These are phyloP conservation scores for Tricholoma matsutake DNA, from an alignment of 768 basidiomycete genomes.

Conservation along the genomic window DNA sequence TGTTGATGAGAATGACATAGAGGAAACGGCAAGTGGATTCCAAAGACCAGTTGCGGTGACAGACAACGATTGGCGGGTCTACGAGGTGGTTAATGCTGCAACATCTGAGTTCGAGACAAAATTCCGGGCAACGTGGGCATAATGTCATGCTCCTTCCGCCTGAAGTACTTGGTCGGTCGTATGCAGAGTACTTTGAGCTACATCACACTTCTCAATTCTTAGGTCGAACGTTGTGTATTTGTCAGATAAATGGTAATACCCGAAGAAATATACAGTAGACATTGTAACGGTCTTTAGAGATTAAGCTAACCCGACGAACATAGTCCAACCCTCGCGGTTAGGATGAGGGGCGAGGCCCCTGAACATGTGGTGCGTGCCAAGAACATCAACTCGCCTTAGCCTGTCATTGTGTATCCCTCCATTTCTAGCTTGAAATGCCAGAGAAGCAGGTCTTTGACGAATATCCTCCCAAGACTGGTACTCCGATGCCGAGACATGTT, in stretches of 20 bases:
- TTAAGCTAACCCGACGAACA: conserved; percentile 23
- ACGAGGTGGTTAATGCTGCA: conserved; percentile 42
- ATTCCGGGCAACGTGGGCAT: conserved; percentile 64
- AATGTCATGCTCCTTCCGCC: background rate
- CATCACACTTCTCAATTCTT: background rate
- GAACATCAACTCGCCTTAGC: conserved; percentile 42
- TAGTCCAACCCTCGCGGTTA: conserved; percentile 44
- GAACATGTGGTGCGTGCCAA: conserved; percentile 47
- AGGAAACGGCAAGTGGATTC: conserved; percentile 12
- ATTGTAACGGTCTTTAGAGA: background rate
- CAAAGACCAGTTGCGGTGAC: conserved; percentile 37
- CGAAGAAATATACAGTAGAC: background rate
- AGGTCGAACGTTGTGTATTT: background rate
- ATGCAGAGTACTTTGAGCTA: background rate
- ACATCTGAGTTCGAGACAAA: conserved; percentile 53
- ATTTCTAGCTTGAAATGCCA: conserved; percentile 28
- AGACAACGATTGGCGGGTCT: conserved; percentile 54
- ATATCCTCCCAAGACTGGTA: conserved; percentile 31
- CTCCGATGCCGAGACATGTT: conserved; percentile 33
- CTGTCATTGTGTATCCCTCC: conserved; percentile 17
- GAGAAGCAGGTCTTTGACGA: conserved; percentile 28
- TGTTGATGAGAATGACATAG: conserved; percentile 21
- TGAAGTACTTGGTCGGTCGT: background rate
- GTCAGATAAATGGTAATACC: background rate
- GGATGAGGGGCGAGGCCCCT: conserved; percentile 51